Evolutionary conservation across 2,329 filamentous ascomycete genomes (phyloP).

Genomic region (Aspergillus brunneoviolaceus): DNA sequence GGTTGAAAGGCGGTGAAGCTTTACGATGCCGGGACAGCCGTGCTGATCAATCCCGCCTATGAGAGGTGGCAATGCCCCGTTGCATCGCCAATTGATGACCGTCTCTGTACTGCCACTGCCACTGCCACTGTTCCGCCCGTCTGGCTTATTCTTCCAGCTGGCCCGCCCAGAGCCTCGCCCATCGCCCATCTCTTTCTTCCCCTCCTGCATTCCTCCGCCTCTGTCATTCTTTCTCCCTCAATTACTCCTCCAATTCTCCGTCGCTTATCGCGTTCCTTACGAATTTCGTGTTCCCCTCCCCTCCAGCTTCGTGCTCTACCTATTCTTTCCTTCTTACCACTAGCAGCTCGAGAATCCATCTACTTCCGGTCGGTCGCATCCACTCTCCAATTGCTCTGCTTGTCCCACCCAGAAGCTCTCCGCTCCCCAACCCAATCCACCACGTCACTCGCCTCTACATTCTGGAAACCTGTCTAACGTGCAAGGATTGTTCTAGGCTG

Average conservation of each 20-base stretch:
- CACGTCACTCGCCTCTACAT: background rate
- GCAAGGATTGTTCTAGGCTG: background rate
- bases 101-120: too few species aligned
- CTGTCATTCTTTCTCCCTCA: background rate
- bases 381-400: background rate
- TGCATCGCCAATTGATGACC: background rate
- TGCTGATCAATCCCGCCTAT: background rate
- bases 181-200: background rate
- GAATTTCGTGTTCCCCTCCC: background rate
- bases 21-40: background rate
- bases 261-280: background rate
- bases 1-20: background rate
- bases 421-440: background rate
- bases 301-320: background rate
- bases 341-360: background rate
- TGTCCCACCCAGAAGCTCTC: background rate
- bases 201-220: background rate
- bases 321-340: background rate
- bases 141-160: too few species aligned
- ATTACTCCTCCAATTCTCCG: background rate
- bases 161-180: background rate
- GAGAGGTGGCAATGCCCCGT: background rate
- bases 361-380: background rate
- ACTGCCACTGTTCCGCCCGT: too few species aligned
- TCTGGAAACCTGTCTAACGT: background rate